phyloP scores from a whole-genome alignment of 2,329 filamentous ascomycete species.

The Fusarium sp. region DNA sequence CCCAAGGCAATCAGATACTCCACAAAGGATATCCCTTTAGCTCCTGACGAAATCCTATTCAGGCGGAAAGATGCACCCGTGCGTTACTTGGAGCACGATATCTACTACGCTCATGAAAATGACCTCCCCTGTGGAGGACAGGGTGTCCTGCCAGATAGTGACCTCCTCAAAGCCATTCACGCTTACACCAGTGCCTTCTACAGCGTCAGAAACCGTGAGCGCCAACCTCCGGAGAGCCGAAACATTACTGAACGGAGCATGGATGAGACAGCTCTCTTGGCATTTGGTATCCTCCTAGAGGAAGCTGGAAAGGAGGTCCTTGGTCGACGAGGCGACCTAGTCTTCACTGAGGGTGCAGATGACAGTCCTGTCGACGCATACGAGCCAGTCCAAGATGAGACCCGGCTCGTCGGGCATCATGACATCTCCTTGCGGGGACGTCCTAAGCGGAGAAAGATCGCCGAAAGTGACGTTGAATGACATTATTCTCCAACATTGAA shows the following conservation, averaged over 20 bases:
- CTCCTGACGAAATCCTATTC: slow-evolving; percentile 79
- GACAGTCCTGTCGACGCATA: slow-evolving; percentile 27
- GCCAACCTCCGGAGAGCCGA: slow-evolving; percentile 32
- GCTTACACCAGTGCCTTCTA: slow-evolving; percentile 76
- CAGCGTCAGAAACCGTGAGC: slow-evolving; percentile 50
- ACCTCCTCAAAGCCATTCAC: slow-evolving; percentile 76
- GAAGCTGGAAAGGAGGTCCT: slow-evolving; percentile 71
- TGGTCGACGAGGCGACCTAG: slow-evolving; percentile 73
- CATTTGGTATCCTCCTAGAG: slow-evolving; percentile 79
- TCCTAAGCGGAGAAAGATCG: slow-evolving; percentile 49
- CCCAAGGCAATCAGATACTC: slow-evolving; percentile 39
- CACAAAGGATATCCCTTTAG: slow-evolving; percentile 52
- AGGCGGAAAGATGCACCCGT: slow-evolving; percentile 70
- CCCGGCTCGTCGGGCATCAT: slow-evolving; percentile 40
- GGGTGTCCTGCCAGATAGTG: slow-evolving; percentile 71
- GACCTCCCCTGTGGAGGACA: slow-evolving; percentile 60
- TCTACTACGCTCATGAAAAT: slow-evolving; percentile 73
- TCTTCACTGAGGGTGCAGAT: slow-evolving; percentile 71
- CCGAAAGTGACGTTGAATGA: slow-evolving; percentile 27
- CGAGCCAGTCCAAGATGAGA: slow-evolving; percentile 29
- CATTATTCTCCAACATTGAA: background rate
- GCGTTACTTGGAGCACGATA: slow-evolving; percentile 76
- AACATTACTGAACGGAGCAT: slow-evolving; percentile 68
- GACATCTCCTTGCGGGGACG: slow-evolving; percentile 38
- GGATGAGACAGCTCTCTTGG: slow-evolving; percentile 82